Evolutionary conservation across 257 asterid genomes (phyloP).

Genomic region (Agastache rugosa): DNA sequence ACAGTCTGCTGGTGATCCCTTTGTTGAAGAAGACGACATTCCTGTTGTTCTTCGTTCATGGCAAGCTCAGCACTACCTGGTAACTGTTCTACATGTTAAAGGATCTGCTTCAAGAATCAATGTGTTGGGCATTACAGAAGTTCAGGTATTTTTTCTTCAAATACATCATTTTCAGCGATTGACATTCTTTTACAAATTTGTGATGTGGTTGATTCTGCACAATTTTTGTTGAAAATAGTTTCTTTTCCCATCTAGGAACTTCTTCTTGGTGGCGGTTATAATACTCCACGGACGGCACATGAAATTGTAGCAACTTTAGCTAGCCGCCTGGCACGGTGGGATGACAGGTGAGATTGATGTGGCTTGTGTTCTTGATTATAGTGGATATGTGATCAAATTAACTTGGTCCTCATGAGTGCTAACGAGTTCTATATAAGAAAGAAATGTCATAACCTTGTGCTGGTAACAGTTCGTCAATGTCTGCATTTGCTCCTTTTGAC

Average conservation of each 20-base stretch:
- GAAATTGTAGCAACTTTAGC: constrained; percentile 80
- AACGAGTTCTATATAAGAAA: neutral
- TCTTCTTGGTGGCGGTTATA: constrained; percentile 80
- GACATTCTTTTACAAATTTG: constrained; percentile 24
- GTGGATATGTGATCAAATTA: constrained; percentile 24
- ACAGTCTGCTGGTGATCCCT: constrained; percentile 95
- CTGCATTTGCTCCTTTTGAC: neutral
- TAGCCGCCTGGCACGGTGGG: constrained; percentile 95
- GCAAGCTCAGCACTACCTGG: constrained; percentile 87
- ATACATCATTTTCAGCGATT: constrained; percentile 18
- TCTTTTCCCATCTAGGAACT: constrained; percentile 59
- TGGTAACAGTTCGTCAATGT: neutral
- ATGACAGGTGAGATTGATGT: constrained; percentile 75
- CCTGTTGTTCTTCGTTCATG: constrained; percentile 95
- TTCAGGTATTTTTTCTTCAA: constrained; percentile 62
- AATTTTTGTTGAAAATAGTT: constrained; percentile 30
- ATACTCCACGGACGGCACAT: constrained; percentile 82
- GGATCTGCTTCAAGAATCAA: constrained; percentile 79
- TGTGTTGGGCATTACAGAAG: constrained; percentile 90
- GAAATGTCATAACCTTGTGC: neutral
- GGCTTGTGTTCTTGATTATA: constrained; percentile 4
- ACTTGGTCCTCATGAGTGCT: neutral
- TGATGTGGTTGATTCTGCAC: constrained; percentile 31
- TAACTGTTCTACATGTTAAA: constrained; percentile 76
- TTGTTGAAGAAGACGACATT: constrained; percentile 80